Evolutionary conservation across 257 asterid species (phyloP).

Genomic region (Solanum bulbocastanum): DNA sequence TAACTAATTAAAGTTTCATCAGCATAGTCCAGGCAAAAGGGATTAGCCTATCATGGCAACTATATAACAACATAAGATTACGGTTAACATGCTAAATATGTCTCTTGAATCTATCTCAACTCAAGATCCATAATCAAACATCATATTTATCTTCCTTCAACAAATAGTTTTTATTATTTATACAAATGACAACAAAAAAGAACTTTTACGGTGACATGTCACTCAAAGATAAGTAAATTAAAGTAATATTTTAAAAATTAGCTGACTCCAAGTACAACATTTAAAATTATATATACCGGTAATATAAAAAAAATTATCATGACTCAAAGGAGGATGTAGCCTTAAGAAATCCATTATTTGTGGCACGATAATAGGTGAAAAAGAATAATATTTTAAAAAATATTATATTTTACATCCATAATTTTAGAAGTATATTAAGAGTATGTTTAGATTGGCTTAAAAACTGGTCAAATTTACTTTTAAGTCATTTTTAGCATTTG

Average conservation of each 20-base stretch:
- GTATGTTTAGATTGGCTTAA: background rate
- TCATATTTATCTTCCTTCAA: background rate
- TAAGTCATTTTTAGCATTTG: too few relatives aligned
- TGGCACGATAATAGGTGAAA: background rate
- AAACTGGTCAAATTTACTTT: too few relatives aligned
- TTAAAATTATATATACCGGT: background rate
- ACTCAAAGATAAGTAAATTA: background rate
- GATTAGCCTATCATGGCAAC: too few relatives aligned
- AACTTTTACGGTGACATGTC: background rate
- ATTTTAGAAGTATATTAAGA: background rate
- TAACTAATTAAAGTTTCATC: too few relatives aligned
- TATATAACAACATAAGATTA: too few relatives aligned
- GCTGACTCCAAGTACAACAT: background rate
- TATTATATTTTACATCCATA: background rate
- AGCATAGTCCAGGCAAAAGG: too few relatives aligned
- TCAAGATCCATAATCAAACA: background rate
- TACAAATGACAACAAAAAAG: background rate
- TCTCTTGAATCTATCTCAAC: too few relatives aligned
- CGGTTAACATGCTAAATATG: too few relatives aligned
- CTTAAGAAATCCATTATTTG: background rate
- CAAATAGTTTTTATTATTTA: background rate
- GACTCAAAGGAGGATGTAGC: background rate
- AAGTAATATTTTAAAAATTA: too few relatives aligned
- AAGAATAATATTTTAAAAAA: too few relatives aligned
- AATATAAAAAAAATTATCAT: too few relatives aligned